A percentile compares a stretch with the other conserved stretches of the same genome.
phyloP scores from a whole-genome alignment of 768 basidiomycete genomes.

The Russula sp. region DNA sequence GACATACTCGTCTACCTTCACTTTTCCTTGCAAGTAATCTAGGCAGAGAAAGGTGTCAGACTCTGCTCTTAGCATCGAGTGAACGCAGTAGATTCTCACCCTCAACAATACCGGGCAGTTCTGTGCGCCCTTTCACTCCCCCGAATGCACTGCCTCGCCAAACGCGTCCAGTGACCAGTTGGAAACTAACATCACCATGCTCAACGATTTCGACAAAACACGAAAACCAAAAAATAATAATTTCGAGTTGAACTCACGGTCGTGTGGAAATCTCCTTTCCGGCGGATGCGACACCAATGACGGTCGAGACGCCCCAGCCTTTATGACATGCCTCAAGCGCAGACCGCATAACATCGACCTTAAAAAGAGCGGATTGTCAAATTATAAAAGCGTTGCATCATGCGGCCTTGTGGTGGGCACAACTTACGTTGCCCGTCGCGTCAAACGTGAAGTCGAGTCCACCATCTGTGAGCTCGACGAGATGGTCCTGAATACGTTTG shows the following conservation, averaged over 20 bases:
- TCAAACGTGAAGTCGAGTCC: constrained; percentile 98
- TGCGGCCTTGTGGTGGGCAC: constrained; percentile 18
- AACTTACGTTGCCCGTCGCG: constrained; percentile 80
- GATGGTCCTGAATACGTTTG: constrained; percentile 81
- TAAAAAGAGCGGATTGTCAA: neutral
- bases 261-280: constrained; percentile 67
- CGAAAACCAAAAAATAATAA: too few species aligned
- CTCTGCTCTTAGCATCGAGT: neutral
- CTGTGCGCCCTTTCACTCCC: constrained; percentile 97
- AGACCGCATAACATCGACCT: constrained; percentile 90
- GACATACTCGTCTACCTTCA: constrained; percentile 95
- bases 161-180: constrained; percentile 81
- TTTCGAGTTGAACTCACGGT: constrained; percentile 33
- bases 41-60: constrained; percentile 25
- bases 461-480: constrained; percentile 92
- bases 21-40: constrained; percentile 79
- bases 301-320: constrained; percentile 95
- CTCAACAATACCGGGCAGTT: constrained; percentile 90
- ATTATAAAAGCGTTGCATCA: neutral
- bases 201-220: constrained; percentile 38
- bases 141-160: constrained; percentile 98
- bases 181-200: constrained; percentile 37
- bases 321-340: constrained; percentile 99
- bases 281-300: constrained; percentile 97
- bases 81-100: constrained; percentile 45